Base-by-base conservation (phyloP, 2,329 filamentous ascomycete species). In the Beauveria varroae region DNA sequence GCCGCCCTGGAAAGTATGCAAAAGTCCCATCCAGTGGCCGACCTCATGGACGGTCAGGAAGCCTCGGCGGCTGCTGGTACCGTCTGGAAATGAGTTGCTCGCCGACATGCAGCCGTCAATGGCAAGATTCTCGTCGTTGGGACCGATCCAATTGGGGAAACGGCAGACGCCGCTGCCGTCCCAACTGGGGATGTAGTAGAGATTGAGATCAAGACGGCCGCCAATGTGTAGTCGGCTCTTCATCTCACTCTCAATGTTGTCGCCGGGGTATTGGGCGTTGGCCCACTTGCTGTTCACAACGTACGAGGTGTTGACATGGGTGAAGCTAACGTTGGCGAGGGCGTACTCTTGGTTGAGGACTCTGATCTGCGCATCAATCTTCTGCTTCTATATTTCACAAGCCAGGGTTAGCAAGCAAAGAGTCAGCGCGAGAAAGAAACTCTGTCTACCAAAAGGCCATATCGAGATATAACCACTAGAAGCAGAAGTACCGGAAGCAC, bases 1-100 rank as follows among this genome's bases (percentile, higher is more conserved):
- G 63, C 74, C 76, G 49, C 74, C 77, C 63, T 79, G 67, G 68
- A 81, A 81, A 51, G 78, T 79, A 69, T 81, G 78, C 66, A 72
- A 73, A 26, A 81, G 73, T 56, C 78, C 78, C 57, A 80, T 68
- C 78, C 78, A 81, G 71, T 81, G 78, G 18, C 78, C 78, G 49
- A 76, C 69, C 69, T 81, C 78, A 70, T 80, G 78, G 41, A 66
- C 67, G 30, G 64, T 66, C 3, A 71, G 70, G 65, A 69, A 70
- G 20, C 73, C 72, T n/a, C 68, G 65, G 66, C 72, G 68, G 64
- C 67, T 74, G 63, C 76, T 72, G 9, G 14, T 50, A 50, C 76
- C 74, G 18, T 73, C 75, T 18, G 75, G 75, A n/a, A 77, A 69
- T 22, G 71, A 70, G 60, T 67, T 64, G 55, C 69, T 69, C 52